Evolutionary conservation across 306 rosid species (phyloP).

Genomic region (Albizia julibrissin): DNA sequence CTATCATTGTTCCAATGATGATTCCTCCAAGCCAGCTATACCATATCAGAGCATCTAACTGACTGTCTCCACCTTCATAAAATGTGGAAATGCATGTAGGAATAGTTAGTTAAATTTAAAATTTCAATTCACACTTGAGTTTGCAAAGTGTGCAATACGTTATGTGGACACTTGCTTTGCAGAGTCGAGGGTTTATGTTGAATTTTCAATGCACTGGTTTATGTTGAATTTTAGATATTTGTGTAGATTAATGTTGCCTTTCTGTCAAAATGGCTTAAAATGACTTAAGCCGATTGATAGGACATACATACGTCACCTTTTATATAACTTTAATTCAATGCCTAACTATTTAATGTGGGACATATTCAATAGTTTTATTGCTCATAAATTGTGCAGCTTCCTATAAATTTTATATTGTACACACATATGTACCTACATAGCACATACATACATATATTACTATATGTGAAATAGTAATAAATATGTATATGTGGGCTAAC

Average conservation of each 20-base stretch:
- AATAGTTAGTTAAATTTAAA: not conserved
- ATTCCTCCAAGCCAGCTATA: constrained; percentile 92
- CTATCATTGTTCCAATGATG: constrained; percentile 93
- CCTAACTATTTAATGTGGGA: too few relatives aligned
- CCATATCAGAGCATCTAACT: constrained; percentile 64
- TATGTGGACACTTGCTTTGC: not conserved
- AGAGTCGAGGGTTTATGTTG: not conserved
- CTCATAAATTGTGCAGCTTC: not conserved
- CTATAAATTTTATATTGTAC: not conserved
- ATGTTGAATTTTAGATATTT: too few relatives aligned
- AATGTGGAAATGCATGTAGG: constrained; percentile 5
- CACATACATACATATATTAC: not conserved
- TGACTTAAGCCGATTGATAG: too few relatives aligned
- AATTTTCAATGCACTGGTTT: too few relatives aligned
- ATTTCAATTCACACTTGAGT: not conserved
- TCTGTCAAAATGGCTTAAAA: too few relatives aligned
- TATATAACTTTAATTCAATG: too few relatives aligned
- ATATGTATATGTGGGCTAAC: constrained; percentile 41
- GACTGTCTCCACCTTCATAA: constrained; percentile 63
- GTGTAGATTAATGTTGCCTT: too few relatives aligned
- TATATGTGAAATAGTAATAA: not conserved
- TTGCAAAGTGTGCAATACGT: not conserved
- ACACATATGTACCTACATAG: not conserved
- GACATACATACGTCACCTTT: too few relatives aligned
- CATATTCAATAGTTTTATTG: not conserved